Evolutionary conservation across 2,329 filamentous ascomycete species (phyloP).

Genomic region (Xylaria sp.): DNA sequence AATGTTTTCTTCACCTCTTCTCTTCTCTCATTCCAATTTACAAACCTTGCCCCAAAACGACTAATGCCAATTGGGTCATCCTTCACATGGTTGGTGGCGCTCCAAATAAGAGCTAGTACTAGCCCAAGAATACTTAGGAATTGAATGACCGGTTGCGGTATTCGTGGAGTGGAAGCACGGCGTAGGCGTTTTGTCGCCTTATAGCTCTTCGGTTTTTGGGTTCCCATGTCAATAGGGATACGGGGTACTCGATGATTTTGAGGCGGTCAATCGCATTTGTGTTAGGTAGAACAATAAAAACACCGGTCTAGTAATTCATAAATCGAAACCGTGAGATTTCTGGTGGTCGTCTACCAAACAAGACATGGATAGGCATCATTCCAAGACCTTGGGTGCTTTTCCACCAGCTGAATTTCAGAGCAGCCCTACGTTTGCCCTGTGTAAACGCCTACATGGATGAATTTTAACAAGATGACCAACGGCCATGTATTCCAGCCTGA

Average conservation of each 20-base stretch:
- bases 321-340: background rate
- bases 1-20: constrained; percentile 63
- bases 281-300: background rate
- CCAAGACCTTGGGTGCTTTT: background rate
- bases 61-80: constrained; percentile 21
- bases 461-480: background rate
- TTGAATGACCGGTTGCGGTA: background rate
- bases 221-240: background rate
- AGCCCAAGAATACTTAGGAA: background rate
- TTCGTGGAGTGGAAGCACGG: background rate
- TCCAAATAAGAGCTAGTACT: background rate
- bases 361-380: background rate
- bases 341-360: background rate
- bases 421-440: background rate
- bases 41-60: constrained; percentile 11
- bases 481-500: background rate
- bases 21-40: constrained; percentile 21
- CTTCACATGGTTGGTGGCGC: background rate
- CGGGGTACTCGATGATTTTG: background rate
- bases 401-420: background rate
- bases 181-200: background rate
- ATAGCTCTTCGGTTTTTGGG: background rate
- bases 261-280: background rate
- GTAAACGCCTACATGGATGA: background rate
- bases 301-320: too few species aligned